A percentile compares a stretch with the other conserved stretches of the same genome.
phyloP scores from a whole-genome alignment of 176 grass and related monocot genomes.

The Calamus simplicifolius region DNA sequence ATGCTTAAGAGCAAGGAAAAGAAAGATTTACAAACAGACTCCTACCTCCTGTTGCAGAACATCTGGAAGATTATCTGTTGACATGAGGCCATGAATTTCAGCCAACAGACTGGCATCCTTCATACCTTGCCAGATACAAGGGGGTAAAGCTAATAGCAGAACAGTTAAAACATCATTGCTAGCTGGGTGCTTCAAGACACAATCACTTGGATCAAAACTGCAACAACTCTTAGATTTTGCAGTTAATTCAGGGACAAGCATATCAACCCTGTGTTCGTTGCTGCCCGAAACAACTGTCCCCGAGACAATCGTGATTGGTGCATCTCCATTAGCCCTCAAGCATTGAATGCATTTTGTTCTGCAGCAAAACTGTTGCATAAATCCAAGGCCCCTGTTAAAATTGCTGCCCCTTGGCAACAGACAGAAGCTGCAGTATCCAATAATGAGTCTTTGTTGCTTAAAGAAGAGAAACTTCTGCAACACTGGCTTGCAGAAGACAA shows the following conservation, averaged over 20 bases:
- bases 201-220: slow-evolving; percentile 18
- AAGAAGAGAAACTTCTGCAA: slow-evolving; percentile 11
- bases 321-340: slow-evolving; percentile 32
- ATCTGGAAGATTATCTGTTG: slow-evolving; percentile 40
- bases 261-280: slow-evolving; percentile 26
- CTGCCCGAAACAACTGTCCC: slow-evolving; percentile 11
- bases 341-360: slow-evolving; percentile 45
- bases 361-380: slow-evolving; percentile 47
- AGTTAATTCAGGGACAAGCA: slow-evolving; percentile 48
- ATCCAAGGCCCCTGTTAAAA: slow-evolving; percentile 40
- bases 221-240: slow-evolving; percentile 4
- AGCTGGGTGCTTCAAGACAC: slow-evolving; percentile 38
- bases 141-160: slow-evolving; percentile 65
- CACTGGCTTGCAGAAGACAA: slow-evolving; percentile 25
- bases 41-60: slow-evolving; percentile 63
- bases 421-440: slow-evolving; percentile 33
- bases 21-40: slow-evolving; percentile 4
- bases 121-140: slow-evolving; percentile 27
- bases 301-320: slow-evolving; percentile 24
- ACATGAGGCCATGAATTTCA: slow-evolving; percentile 64
- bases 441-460: slow-evolving; percentile 26
- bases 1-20: slow-evolving; percentile 11
- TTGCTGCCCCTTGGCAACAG: slow-evolving; percentile 63
- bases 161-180: slow-evolving; percentile 50
- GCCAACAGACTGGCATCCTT: slow-evolving; percentile 12